Conservation (phyloP, 2,329 filamentous ascomycete genomes). For the Arthrobotrys entomopaga region DNA sequence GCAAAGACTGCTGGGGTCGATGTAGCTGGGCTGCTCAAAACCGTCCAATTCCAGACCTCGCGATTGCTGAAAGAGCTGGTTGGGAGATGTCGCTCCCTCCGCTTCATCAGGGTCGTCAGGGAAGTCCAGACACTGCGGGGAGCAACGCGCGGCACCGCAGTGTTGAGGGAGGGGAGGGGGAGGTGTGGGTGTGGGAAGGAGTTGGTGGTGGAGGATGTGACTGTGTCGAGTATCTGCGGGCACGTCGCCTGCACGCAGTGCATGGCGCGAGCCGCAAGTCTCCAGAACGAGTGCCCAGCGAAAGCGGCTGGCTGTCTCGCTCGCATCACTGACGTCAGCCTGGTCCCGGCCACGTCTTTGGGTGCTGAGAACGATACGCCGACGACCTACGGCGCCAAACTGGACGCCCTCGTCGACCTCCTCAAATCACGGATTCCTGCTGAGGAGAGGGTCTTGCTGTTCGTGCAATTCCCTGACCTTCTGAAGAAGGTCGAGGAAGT, state of each 20-base stretch:
- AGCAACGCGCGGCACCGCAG: slow-evolving; percentile 35
- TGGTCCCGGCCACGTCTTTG: slow-evolving; percentile 14
- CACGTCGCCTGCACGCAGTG: slow-evolving; percentile 65
- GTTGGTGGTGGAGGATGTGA: slow-evolving; percentile 60
- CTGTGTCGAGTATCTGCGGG: slow-evolving; percentile 66
- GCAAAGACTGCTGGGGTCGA: slow-evolving; percentile 3
- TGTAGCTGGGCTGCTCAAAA: background rate
- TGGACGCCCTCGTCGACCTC: slow-evolving; percentile 28
- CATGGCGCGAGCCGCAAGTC: slow-evolving; percentile 50
- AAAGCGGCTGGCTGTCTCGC: slow-evolving; percentile 31
- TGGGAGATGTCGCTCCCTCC: slow-evolving; percentile 60
- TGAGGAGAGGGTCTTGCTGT: slow-evolving; percentile 68
- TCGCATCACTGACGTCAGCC: slow-evolving; percentile 3
- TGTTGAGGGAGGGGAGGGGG: slow-evolving; percentile 59
- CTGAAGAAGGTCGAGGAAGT: slow-evolving; percentile 62
- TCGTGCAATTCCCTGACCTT: slow-evolving; percentile 67
- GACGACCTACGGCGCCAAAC: slow-evolving; percentile 33
- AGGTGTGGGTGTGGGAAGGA: slow-evolving; percentile 59
- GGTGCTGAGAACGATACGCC: slow-evolving; percentile 19
- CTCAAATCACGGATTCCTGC: slow-evolving; percentile 59
- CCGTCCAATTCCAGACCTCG: slow-evolving; percentile 25
- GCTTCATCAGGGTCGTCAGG: slow-evolving; percentile 60
- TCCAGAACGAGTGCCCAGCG: slow-evolving; percentile 26
- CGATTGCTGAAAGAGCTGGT: slow-evolving; percentile 59
- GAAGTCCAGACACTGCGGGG: slow-evolving; percentile 58